These are phyloP conservation scores for Asterochloris erici DNA, from an alignment of 139 green algal genomes.

Conservation along the genomic window DNA sequence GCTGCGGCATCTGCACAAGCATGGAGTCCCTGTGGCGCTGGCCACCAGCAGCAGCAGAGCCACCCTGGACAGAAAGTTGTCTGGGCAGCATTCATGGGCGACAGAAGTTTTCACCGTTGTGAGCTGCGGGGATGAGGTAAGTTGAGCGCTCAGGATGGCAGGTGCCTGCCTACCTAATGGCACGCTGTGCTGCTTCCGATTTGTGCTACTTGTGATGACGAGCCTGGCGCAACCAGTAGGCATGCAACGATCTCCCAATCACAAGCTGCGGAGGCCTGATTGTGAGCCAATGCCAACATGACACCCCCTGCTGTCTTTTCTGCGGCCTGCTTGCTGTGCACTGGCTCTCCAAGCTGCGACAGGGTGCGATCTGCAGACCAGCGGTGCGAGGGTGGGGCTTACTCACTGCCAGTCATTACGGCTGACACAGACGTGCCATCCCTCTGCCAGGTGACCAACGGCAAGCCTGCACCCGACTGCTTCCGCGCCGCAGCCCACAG, in stretches of 20 bases:
- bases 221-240: too few relatives aligned
- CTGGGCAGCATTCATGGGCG: background rate
- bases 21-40: conserved; percentile 61
- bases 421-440: background rate
- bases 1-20: conserved; percentile 59
- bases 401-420: background rate
- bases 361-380: too few relatives aligned
- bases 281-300: too few relatives aligned
- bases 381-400: background rate
- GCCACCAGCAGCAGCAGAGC: conserved; percentile 67
- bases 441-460: conserved; percentile 29
- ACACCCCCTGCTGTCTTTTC: too few relatives aligned
- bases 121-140: conserved; percentile 70
- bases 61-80: conserved; percentile 61
- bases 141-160: too few relatives aligned
- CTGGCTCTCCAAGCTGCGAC: too few relatives aligned
- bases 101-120: conserved; percentile 19
- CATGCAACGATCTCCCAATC: too few relatives aligned
- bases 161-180: too few relatives aligned
- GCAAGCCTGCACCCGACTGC: conserved; percentile 87
- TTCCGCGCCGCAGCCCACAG: conserved; percentile 63
- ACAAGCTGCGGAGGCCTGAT: too few relatives aligned
- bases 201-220: too few relatives aligned
- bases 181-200: too few relatives aligned
- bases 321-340: too few relatives aligned